Percentiles rank a stretch among this genome's conserved stretches.
Conservation (phyloP, 1,139 yeast genomes). For the Meyerozyma guilliermondii region DNA sequence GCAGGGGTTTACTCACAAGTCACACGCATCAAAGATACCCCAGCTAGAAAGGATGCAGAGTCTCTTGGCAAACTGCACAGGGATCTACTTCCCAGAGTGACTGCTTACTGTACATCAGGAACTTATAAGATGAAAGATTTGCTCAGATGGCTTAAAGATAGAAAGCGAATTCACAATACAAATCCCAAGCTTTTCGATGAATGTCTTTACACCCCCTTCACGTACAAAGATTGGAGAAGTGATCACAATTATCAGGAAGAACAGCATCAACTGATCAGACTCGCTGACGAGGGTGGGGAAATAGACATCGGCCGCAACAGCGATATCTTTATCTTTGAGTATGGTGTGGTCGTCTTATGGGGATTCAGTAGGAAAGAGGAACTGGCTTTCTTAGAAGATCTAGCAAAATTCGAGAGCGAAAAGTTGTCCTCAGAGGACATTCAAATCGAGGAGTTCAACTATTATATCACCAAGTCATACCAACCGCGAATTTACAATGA, state of each 20-base stretch:
- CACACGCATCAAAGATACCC: conserved; percentile 78
- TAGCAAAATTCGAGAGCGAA: conserved; percentile 86
- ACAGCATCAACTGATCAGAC: conserved; percentile 49
- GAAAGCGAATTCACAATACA: conserved; percentile 68
- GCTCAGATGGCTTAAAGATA: conserved; percentile 77
- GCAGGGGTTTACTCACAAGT: conserved; percentile 77
- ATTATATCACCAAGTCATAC: conserved; percentile 85
- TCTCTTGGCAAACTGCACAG: conserved; percentile 87
- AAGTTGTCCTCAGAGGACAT: conserved; percentile 87
- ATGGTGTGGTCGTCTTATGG: conserved; percentile 95
- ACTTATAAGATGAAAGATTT: conserved; percentile 85
- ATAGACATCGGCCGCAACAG: conserved; percentile 76
- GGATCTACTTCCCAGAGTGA: conserved; percentile 77
- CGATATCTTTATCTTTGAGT: conserved; percentile 85
- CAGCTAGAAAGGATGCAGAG: conserved; percentile 94
- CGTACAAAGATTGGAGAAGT: conserved; percentile 74
- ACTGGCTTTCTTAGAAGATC: conserved; percentile 70
- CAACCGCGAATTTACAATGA: conserved; percentile 96
- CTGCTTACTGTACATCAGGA: conserved; percentile 94
- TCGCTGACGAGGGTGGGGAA: conserved; percentile 94
- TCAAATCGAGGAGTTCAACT: conserved; percentile 90
- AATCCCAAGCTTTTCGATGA: conserved; percentile 89
- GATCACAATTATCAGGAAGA: conserved; percentile 23
- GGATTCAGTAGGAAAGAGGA: conserved; percentile 86
- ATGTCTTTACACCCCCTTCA: conserved; percentile 86